phyloP scores from a whole-genome alignment of 2,329 filamentous ascomycete species.

The Westerdykella ornata region DNA sequence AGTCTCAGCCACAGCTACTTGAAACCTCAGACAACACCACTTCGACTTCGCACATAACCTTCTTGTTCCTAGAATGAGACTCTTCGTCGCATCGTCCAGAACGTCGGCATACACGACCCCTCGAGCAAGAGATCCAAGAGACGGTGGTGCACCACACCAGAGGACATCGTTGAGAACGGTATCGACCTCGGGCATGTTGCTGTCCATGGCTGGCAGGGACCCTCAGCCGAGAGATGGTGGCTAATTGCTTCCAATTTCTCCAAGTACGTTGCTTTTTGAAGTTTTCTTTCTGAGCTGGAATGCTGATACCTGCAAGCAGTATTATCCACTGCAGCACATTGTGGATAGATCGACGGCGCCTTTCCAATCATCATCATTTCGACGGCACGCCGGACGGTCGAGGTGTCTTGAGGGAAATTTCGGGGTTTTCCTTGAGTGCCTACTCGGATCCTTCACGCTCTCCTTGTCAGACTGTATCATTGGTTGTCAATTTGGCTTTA shows the following conservation, averaged over 20 bases:
- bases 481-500: neutral
- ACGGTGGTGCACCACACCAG: conserved; percentile 30
- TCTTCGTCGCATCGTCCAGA: conserved; percentile 9
- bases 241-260: conserved; percentile 11
- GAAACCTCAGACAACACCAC: no score
- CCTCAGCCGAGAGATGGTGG: conserved; percentile 28
- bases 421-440: neutral
- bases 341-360: conserved; percentile 4
- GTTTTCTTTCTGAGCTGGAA: neutral
- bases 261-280: conserved; percentile 5
- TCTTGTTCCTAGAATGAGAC: conserved; percentile 11
- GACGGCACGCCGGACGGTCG: neutral
- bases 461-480: neutral
- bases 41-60: no score
- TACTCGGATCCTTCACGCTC: neutral
- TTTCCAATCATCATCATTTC: neutral
- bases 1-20: no score
- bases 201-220: conserved; percentile 5
- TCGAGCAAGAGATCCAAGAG: conserved; percentile 17
- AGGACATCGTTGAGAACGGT: conserved; percentile 7
- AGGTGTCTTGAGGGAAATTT: neutral
- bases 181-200: conserved; percentile 1
- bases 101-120: conserved; percentile 12
- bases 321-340: conserved; percentile 1
- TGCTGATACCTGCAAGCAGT: conserved; percentile 4